These are phyloP conservation scores for Pouteria campechiana DNA, from an alignment of 179 eudicot genomes.

Conservation along the genomic window DNA sequence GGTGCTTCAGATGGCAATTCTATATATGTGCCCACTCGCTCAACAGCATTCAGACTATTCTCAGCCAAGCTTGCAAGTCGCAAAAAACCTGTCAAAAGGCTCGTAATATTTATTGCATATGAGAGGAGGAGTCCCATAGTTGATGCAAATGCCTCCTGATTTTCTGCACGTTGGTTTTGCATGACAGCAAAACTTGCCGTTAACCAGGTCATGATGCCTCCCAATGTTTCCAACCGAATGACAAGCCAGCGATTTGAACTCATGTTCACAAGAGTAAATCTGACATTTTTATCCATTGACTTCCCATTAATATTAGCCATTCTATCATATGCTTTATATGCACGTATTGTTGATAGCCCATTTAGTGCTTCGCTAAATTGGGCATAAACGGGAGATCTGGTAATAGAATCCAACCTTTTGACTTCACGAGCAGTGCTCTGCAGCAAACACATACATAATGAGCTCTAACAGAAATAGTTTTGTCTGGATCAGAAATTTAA, in stretches of 20 bases:
- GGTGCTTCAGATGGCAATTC: slow-evolving; percentile 63
- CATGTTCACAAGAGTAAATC: slow-evolving; percentile 43
- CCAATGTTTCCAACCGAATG: slow-evolving; percentile 50
- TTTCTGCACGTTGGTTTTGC: slow-evolving; percentile 31
- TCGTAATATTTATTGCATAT: slow-evolving; percentile 59
- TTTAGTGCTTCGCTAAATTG: slow-evolving; percentile 65
- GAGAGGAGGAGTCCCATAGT: slow-evolving; percentile 63
- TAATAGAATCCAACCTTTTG: slow-evolving; percentile 58
- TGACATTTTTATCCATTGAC: slow-evolving; percentile 57
- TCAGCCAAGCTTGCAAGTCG: slow-evolving; percentile 65
- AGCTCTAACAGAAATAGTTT: slow-evolving; percentile 4
- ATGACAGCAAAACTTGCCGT: slow-evolving; percentile 67
- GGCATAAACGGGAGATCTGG: slow-evolving; percentile 66
- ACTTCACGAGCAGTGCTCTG: slow-evolving; percentile 66
- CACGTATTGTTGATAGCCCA: slow-evolving; percentile 59
- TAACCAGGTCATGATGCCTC: slow-evolving; percentile 66
- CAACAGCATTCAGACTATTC: slow-evolving; percentile 63
- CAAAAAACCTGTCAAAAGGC: slow-evolving; percentile 30
- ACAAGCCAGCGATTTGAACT: slow-evolving; percentile 61
- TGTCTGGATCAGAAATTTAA: no score
- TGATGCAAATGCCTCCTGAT: slow-evolving; percentile 47
- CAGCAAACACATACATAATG: no score
- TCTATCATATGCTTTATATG: slow-evolving; percentile 58
- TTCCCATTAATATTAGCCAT: slow-evolving; percentile 47
- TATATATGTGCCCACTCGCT: slow-evolving; percentile 59